Evolutionary conservation across 1,284 basidiomycete genomes (phyloP).

Genomic region (Neolentinus lepideus): DNA sequence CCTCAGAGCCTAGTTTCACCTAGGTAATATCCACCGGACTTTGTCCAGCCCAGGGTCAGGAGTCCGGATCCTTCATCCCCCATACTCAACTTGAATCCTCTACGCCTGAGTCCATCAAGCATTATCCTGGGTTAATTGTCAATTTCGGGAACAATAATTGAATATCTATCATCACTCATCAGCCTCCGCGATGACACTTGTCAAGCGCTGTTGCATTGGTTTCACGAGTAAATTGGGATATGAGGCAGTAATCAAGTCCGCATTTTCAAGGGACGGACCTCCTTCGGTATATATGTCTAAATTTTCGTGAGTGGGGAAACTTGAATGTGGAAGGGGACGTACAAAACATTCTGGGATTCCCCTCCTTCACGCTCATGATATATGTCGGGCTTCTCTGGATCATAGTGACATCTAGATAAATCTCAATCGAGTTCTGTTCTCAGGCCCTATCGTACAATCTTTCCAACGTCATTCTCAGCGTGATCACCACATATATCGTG

Average conservation of each 20-base stretch:
- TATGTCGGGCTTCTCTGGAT: conserved; percentile 58
- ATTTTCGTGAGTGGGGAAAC: neutral
- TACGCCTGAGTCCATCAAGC: conserved; percentile 45
- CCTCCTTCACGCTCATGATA: conserved; percentile 46
- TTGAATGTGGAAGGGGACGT: conserved; percentile 14
- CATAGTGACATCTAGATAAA: conserved; percentile 38
- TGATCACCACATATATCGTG: conserved; percentile 40
- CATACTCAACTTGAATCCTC: conserved; percentile 51
- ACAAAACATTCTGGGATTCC: conserved; percentile 28
- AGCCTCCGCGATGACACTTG: conserved; percentile 38
- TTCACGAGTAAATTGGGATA: conserved; percentile 38
- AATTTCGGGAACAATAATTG: too few species aligned
- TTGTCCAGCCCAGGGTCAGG: conserved; percentile 29
- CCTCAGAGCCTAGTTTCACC: conserved; percentile 18
- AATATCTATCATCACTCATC: conserved; percentile 32
- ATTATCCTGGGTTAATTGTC: conserved; percentile 29
- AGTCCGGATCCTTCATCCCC: conserved; percentile 52
- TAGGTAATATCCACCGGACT: conserved; percentile 36
- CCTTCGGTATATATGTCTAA: conserved; percentile 46
- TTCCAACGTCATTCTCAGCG: conserved; percentile 32
- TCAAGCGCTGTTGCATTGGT: conserved; percentile 38
- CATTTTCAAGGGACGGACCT: conserved; percentile 38
- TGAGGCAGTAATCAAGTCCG: conserved; percentile 44
- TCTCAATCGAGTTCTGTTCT: too few species aligned
- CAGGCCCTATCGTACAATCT: neutral